Percentiles rank a stretch among this genome's conserved stretches.
phyloP scores from a whole-genome alignment of 352 stramenopile species.

The Phytopythium ostracodes region DNA sequence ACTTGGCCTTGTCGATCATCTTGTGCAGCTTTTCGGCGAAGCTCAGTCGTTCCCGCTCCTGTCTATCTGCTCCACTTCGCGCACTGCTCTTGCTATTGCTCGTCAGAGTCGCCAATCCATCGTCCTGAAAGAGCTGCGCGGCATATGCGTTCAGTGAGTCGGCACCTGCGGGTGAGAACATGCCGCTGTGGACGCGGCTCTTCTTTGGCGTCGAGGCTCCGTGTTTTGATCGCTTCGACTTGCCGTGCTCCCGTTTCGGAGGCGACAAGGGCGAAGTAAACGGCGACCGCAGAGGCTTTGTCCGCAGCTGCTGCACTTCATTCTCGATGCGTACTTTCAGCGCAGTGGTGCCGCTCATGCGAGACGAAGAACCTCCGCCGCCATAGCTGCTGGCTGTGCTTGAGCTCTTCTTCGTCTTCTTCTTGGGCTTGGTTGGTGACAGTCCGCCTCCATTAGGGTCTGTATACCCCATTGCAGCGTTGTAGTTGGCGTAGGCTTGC shows the following conservation, averaged over 20 bases:
- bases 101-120: constrained; percentile 9
- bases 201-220: constrained; percentile 16
- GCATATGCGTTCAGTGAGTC: constrained; percentile 74
- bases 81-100: constrained; percentile 7
- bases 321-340: constrained; percentile 45
- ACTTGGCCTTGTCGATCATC: constrained; percentile 86
- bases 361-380: neutral
- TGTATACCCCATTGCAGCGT: neutral
- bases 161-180: neutral
- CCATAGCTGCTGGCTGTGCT: neutral
- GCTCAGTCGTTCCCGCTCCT: constrained; percentile 61
- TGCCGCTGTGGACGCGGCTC: constrained; percentile 9
- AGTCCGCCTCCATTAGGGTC: neutral
- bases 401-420: constrained; percentile 33
- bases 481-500: constrained; percentile 11
- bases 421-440: constrained; percentile 13
- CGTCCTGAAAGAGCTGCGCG: constrained; percentile 58
- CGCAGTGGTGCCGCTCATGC: constrained; percentile 5
- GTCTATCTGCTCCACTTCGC: constrained; percentile 16
- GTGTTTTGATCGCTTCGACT: constrained; percentile 25
- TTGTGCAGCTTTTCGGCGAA: constrained; percentile 87
- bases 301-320: constrained; percentile 29
- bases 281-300: constrained; percentile 22
- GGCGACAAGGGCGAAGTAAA: constrained; percentile 26
- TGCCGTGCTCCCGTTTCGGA: constrained; percentile 15